These are phyloP conservation scores for Stenocarpella maydis DNA, from an alignment of 2,329 filamentous ascomycete genomes.

Conservation along the genomic window DNA sequence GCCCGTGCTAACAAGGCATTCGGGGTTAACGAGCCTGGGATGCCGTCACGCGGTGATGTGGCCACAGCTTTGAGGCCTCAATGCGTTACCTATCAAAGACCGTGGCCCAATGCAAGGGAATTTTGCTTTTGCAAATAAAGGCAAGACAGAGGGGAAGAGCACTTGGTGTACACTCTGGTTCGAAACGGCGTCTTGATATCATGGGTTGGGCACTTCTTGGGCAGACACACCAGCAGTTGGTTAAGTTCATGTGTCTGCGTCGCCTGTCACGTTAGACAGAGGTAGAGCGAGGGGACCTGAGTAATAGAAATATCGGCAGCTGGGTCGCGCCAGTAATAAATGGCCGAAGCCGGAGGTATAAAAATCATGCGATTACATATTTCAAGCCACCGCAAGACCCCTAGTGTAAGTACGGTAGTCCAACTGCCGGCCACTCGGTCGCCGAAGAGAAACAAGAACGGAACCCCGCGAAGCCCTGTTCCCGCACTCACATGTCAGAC, in stretches of 20 bases:
- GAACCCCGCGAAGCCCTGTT: not conserved
- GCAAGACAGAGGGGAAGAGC: not conserved
- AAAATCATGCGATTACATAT: not conserved
- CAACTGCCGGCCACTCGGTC: conserved; percentile 10
- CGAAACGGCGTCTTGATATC: conserved; percentile 7
- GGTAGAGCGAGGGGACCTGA: not conserved
- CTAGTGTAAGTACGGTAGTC: not conserved
- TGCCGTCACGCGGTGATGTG: not conserved
- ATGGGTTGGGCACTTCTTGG: not conserved
- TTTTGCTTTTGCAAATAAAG: not conserved
- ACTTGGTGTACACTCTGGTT: not conserved
- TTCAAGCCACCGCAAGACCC: not conserved
- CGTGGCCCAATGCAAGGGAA: not conserved
- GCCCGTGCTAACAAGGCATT: not conserved
- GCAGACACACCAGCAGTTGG: not conserved
- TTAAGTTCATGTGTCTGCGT: not conserved
- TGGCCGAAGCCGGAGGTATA: conserved; percentile 10
- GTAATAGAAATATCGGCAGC: not conserved
- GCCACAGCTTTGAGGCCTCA: not conserved
- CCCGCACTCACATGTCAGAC: conserved; percentile 18
- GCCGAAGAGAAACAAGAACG: conserved; percentile 1
- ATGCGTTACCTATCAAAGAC: too few relatives aligned
- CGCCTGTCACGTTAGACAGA: not conserved
- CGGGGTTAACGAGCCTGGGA: not conserved
- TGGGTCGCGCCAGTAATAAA: conserved; percentile 8